Conservation (phyloP, 2,329 filamentous ascomycete species). For the Nothophaeocryptopus gaeumannii region DNA sequence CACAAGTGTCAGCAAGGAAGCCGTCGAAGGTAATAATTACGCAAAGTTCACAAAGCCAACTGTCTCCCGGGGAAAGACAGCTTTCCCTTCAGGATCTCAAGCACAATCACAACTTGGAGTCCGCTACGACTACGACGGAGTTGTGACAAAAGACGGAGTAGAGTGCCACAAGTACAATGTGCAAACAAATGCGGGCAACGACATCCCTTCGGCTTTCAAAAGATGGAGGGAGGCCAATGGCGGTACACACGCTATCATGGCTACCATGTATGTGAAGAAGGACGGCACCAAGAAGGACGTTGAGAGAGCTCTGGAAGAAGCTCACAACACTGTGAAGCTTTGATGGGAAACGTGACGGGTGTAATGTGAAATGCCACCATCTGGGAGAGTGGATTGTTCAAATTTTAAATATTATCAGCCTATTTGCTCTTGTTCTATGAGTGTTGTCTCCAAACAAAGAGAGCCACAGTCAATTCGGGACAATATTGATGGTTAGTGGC, state of each 20-base stretch:
- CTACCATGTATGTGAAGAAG: constrained; percentile 24
- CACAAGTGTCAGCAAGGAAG: neutral
- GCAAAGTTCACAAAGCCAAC: constrained; percentile 6
- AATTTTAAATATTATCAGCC: no score
- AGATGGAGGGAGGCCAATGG: constrained; percentile 31
- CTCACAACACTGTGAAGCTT: constrained; percentile 3
- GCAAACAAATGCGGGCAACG: constrained; percentile 12
- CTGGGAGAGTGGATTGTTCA: no score
- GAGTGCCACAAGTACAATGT: constrained; percentile 7
- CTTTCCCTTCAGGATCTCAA: constrained; percentile 2
- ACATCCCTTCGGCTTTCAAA: constrained; percentile 30
- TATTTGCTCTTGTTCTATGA: no score
- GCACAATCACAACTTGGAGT: neutral
- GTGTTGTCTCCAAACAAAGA: no score
- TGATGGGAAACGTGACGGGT: no score
- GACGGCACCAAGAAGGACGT: constrained; percentile 24
- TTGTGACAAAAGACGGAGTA: neutral
- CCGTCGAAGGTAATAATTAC: constrained; percentile 7
- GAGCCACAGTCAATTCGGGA: no score
- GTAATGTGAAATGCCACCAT: no score
- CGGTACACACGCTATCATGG: constrained; percentile 34
- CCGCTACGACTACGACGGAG: constrained; percentile 9
- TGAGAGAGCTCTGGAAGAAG: constrained; percentile 9
- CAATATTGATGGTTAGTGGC: no score
- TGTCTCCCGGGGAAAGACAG: constrained; percentile 4